Conservation (phyloP, 805 yeast species). For the Spathaspora girioi region DNA sequence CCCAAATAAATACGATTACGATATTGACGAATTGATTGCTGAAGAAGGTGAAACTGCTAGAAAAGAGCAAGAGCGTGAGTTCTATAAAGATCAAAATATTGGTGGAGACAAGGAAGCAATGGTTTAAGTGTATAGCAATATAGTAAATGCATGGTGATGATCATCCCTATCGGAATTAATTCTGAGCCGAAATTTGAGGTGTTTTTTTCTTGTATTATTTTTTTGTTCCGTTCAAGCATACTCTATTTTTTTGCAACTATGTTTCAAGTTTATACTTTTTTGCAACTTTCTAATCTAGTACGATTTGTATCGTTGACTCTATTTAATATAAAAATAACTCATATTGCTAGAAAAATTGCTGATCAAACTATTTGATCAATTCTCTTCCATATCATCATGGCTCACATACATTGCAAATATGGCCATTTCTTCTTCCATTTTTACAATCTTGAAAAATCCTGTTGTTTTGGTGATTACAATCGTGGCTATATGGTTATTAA, state of each 20-base stretch:
- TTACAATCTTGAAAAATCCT: neutral
- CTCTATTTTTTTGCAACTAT: neutral
- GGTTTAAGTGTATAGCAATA: conserved; percentile 12
- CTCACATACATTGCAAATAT: neutral
- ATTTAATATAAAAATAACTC: neutral
- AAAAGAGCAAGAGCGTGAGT: conserved; percentile 14
- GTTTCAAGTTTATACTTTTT: neutral
- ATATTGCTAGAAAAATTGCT: neutral
- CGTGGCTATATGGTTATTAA: neutral
- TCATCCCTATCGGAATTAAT: neutral
- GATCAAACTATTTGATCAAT: neutral
- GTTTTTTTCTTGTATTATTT: neutral
- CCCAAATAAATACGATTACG: conserved; percentile 42
- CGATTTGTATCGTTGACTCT: neutral
- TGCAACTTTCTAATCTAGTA: neutral
- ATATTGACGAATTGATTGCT: conserved; percentile 39
- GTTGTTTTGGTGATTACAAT: neutral
- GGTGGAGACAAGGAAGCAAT: conserved; percentile 23
- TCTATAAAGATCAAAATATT: conserved; percentile 16
- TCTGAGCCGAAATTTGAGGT: neutral
- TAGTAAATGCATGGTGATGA: neutral
- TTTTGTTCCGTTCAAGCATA: neutral
- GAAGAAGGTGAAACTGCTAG: conserved; percentile 28
- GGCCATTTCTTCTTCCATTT: neutral
- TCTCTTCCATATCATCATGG: neutral